A percentile compares a stretch with the other conserved stretches of the same genome.
Evolutionary conservation across 768 basidiomycete genomes (phyloP).

Genomic region (Hericium coralloides): DNA sequence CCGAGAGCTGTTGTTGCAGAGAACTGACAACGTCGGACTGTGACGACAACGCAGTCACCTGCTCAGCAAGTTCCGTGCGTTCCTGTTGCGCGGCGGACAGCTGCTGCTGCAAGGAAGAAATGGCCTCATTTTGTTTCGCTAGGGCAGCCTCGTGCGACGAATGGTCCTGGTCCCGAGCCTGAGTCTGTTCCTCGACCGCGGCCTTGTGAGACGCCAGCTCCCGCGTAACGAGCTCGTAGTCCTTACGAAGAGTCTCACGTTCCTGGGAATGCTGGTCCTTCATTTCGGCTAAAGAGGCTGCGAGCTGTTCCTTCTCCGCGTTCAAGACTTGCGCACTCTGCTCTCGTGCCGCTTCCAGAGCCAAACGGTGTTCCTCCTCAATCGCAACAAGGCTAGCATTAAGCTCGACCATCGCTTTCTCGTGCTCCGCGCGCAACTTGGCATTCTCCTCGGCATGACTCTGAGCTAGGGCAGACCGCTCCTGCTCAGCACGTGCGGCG

Average conservation of each 20-base stretch:
- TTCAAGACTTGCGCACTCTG: conserved; percentile 27
- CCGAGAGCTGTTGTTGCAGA: conserved; percentile 48
- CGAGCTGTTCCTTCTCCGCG: conserved; percentile 40
- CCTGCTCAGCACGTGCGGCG: conserved; percentile 25
- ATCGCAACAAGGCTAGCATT: conserved; percentile 31
- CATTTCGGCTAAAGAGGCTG: conserved; percentile 38
- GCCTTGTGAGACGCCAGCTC: conserved; percentile 49
- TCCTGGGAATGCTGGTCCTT: conserved; percentile 41
- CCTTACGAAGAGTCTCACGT: conserved; percentile 29
- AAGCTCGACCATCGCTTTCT: conserved; percentile 21
- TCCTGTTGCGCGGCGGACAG: conserved; percentile 32
- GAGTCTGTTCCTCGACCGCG: conserved; percentile 31
- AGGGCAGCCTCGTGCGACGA: conserved; percentile 32
- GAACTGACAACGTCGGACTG: conserved; percentile 37
- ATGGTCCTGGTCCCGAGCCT: conserved; percentile 24
- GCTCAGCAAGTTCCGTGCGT: conserved; percentile 32
- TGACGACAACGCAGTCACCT: conserved; percentile 38
- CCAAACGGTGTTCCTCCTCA: conserved; percentile 25
- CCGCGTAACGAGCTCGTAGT: conserved; percentile 30
- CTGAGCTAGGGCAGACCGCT: conserved; percentile 26
- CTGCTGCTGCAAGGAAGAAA: conserved; percentile 42
- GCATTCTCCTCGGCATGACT: conserved; percentile 32
- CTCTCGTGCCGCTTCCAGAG: conserved; percentile 27
- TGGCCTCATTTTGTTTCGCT: conserved; percentile 37
- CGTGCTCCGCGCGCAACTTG: conserved; percentile 28